phyloP scores from a whole-genome alignment of 2,329 filamentous ascomycete genomes.

The Penicillium sp. region DNA sequence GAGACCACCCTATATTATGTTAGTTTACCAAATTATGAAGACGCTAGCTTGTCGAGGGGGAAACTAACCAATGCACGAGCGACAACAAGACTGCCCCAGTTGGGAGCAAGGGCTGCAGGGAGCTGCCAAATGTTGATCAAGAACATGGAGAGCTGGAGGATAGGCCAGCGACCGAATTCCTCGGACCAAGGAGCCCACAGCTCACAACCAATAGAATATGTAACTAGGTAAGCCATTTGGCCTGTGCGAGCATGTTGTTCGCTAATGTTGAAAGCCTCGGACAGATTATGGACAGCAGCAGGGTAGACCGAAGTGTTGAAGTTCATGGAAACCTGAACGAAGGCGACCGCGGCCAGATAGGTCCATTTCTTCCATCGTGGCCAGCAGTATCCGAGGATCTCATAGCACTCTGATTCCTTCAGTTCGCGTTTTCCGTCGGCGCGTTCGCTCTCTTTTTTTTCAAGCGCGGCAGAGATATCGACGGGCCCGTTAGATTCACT shows the following conservation, averaged over 20 bases:
- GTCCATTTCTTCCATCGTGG: constrained; percentile 35
- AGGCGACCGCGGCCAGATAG: constrained; percentile 57
- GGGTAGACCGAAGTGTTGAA: constrained; percentile 70
- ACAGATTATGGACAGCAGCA: constrained; percentile 62
- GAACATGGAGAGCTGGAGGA: constrained; percentile 67
- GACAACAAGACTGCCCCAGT: constrained; percentile 64
- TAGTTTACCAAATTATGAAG: not conserved
- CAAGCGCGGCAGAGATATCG: not conserved
- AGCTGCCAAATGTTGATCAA: constrained; percentile 73
- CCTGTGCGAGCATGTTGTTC: constrained; percentile 65
- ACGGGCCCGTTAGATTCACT: not conserved
- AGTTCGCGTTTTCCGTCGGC: constrained; percentile 31
- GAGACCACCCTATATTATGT: constrained; percentile 45
- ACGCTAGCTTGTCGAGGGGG: not conserved
- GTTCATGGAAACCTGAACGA: constrained; percentile 71
- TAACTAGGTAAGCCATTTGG: constrained; percentile 70
- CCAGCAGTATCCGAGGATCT: constrained; percentile 60
- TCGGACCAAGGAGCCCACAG: constrained; percentile 82
- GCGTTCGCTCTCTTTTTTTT: constrained; percentile 19
- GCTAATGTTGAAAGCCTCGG: constrained; percentile 63
- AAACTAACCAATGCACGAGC: constrained; percentile 54
- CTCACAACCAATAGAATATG: constrained; percentile 79
- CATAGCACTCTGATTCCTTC: constrained; percentile 56
- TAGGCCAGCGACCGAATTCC: constrained; percentile 70
- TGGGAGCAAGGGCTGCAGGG: constrained; percentile 65